A percentile compares a stretch with the other conserved stretches of the same genome.
These are phyloP conservation scores for Aspergillus spinulosporus DNA, from an alignment of 2,329 filamentous ascomycete species.

Conservation along the genomic window DNA sequence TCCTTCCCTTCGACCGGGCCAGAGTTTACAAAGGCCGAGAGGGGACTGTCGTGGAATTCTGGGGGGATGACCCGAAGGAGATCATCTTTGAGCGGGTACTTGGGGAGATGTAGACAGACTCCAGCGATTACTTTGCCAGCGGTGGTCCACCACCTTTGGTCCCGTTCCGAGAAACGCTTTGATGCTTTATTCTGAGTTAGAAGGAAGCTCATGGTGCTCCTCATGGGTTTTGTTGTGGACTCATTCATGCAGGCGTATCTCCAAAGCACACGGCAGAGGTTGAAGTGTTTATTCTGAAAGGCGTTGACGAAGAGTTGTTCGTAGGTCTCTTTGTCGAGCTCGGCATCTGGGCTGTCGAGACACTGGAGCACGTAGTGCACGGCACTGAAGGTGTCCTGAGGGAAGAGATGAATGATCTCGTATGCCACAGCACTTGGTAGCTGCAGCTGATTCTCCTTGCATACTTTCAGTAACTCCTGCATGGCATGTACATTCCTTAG, in stretches of 20 bases:
- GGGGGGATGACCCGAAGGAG: constrained; percentile 26
- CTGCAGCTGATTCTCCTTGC: constrained; percentile 28
- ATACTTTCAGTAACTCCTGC: constrained; percentile 34
- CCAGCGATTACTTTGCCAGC: constrained; percentile 40
- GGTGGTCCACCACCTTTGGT: constrained; percentile 25
- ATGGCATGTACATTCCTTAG: constrained; percentile 28
- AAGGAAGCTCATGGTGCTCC: constrained; percentile 31
- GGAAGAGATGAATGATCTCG: constrained; percentile 31
- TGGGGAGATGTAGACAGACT: constrained; percentile 24
- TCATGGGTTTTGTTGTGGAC: constrained; percentile 37
- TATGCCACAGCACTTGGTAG: constrained; percentile 32
- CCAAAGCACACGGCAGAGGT: constrained; percentile 50
- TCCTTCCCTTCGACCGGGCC: constrained; percentile 22
- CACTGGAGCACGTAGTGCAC: constrained; percentile 27
- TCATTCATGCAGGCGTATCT: constrained; percentile 47
- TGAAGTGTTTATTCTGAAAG: constrained; percentile 40
- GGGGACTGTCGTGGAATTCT: constrained; percentile 30
- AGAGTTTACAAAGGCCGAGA: constrained; percentile 26
- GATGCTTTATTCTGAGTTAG: constrained; percentile 28
- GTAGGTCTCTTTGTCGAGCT: constrained; percentile 29
- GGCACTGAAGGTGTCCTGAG: constrained; percentile 26
- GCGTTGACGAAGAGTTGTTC: constrained; percentile 46
- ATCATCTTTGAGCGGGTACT: constrained; percentile 14
- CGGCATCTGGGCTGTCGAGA: constrained; percentile 20
- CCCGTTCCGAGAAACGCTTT: constrained; percentile 8